Evolutionary conservation across 2,329 filamentous ascomycete genomes (phyloP).

Genomic region (Microsporum canis): DNA sequence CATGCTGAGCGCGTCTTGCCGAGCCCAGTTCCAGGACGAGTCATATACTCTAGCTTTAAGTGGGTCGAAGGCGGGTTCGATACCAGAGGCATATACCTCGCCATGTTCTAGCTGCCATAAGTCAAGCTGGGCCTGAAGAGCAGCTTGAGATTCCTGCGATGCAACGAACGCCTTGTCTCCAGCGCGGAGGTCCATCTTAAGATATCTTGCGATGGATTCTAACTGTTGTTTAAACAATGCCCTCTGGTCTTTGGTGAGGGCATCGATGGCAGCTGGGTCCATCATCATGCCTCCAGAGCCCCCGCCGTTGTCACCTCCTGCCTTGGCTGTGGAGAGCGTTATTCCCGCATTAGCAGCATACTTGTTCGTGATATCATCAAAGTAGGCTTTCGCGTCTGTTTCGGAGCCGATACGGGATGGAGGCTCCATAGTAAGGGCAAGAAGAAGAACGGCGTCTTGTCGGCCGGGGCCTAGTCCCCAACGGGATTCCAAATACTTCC

Average conservation of each 20-base stretch:
- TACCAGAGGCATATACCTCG: conserved; percentile 88
- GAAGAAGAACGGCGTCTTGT: conserved; percentile 79
- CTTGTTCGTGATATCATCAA: conserved; percentile 80
- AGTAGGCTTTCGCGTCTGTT: conserved; percentile 78
- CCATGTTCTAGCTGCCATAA: conserved; percentile 93
- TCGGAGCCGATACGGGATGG: conserved; percentile 79
- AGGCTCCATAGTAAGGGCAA: conserved; percentile 90
- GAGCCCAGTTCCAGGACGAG: conserved; percentile 98
- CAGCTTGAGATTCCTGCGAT: conserved; percentile 72
- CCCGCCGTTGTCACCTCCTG: conserved; percentile 60
- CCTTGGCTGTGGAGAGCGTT: conserved; percentile 60
- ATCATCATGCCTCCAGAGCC: conserved; percentile 91
- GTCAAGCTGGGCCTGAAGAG: conserved; percentile 86
- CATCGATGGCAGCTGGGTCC: conserved; percentile 94
- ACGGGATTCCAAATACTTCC: conserved; percentile 88
- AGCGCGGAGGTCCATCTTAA: conserved; percentile 94
- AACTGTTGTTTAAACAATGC: conserved; percentile 97
- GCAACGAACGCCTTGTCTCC: conserved; percentile 87
- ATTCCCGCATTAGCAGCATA: conserved; percentile 78
- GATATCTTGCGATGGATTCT: conserved; percentile 84
- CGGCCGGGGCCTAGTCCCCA: conserved; percentile 81
- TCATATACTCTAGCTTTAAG: conserved; percentile 95
- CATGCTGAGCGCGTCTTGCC: conserved; percentile 95
- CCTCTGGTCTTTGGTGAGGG: conserved; percentile 90
- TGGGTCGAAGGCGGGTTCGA: conserved; percentile 84